Conservation (phyloP, 108 stramenopile species). For the Cyclotella kingstonii region DNA sequence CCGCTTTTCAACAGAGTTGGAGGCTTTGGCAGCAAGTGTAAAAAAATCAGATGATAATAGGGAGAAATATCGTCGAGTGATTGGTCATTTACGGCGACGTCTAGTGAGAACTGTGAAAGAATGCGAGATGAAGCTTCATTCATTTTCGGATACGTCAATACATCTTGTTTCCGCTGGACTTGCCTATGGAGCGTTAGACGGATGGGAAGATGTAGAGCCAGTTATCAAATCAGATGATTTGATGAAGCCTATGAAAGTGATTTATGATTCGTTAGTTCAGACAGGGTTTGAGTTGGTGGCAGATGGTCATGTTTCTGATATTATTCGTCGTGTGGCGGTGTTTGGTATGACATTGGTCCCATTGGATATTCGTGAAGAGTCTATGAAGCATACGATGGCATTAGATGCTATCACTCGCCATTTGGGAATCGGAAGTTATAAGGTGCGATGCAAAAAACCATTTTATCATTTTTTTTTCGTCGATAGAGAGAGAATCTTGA, state of each 20-base stretch:
- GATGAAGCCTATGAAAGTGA: slow-evolving; percentile 73
- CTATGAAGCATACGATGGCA: slow-evolving; percentile 85
- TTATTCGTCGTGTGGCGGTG: slow-evolving; percentile 84
- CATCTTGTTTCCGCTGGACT: slow-evolving; percentile 14
- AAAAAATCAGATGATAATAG: slow-evolving; percentile 42
- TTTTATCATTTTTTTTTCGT: no score
- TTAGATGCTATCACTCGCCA: slow-evolving; percentile 92
- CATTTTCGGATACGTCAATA: slow-evolving; percentile 14
- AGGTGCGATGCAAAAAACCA: slow-evolving; percentile 19
- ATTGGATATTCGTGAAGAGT: slow-evolving; percentile 96
- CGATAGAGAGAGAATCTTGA: no score
- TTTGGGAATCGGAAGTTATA: slow-evolving; percentile 90
- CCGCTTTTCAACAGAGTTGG: slow-evolving; percentile 62
- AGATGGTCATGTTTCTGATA: slow-evolving; percentile 87
- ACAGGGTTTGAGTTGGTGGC: slow-evolving; percentile 90
- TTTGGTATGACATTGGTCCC: slow-evolving; percentile 94
- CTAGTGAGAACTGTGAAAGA: slow-evolving; percentile 70
- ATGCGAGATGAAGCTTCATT: slow-evolving; percentile 53
- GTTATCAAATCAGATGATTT: slow-evolving; percentile 71
- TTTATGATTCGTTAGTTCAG: slow-evolving; percentile 76
- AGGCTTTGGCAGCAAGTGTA: slow-evolving; percentile 52
- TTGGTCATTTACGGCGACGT: slow-evolving; percentile 72
- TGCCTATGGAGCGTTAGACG: slow-evolving; percentile 36
- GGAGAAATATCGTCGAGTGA: slow-evolving; percentile 84
- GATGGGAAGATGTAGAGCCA: slow-evolving; percentile 61